These are phyloP conservation scores for Dioscorea dumetorum DNA, from an alignment of 106 monocot species.

Conservation along the genomic window DNA sequence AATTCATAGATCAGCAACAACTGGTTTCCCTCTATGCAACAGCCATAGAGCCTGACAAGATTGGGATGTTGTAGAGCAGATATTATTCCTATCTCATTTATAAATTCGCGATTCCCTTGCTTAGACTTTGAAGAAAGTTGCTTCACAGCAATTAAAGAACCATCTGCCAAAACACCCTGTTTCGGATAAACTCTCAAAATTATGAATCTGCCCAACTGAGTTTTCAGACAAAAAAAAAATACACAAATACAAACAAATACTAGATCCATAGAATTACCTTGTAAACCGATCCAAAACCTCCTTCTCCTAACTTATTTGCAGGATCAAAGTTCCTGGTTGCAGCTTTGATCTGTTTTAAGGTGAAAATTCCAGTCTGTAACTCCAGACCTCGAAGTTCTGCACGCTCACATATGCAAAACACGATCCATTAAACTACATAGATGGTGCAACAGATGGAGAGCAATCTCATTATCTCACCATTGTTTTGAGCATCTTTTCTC, in stretches of 20 bases:
- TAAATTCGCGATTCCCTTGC: conserved; percentile 2
- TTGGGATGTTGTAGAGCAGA: conserved; percentile 19
- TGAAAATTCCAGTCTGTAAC: conserved; percentile 1
- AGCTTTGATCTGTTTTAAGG: too few species aligned
- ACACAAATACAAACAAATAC: not conserved
- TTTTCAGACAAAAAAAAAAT: too few species aligned
- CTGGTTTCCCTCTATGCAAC: conserved; percentile 17
- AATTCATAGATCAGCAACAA: conserved; percentile 12
- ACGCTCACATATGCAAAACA: too few species aligned
- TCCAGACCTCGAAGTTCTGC: conserved; percentile 2
- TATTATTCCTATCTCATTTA: conserved; percentile 13
- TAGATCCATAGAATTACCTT: not conserved
- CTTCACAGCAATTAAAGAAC: not conserved
- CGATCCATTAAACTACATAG: too few species aligned
- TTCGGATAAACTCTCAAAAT: not conserved
- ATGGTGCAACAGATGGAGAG: too few species aligned
- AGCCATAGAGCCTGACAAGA: conserved; percentile 22
- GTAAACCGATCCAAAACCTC: conserved; percentile 5
- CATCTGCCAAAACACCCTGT: conserved; percentile 9
- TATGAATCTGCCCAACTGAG: too few species aligned
- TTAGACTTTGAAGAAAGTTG: conserved; percentile 2
- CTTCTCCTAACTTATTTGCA: conserved; percentile 6
- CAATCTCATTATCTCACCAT: too few species aligned
- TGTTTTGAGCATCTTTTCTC: too few species aligned
- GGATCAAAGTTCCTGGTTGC: not conserved